A percentile compares a stretch with the other conserved stretches of the same genome.
Conservation (phyloP, 2,329 filamentous ascomycete genomes). For the Talaromyces funiculosus region DNA sequence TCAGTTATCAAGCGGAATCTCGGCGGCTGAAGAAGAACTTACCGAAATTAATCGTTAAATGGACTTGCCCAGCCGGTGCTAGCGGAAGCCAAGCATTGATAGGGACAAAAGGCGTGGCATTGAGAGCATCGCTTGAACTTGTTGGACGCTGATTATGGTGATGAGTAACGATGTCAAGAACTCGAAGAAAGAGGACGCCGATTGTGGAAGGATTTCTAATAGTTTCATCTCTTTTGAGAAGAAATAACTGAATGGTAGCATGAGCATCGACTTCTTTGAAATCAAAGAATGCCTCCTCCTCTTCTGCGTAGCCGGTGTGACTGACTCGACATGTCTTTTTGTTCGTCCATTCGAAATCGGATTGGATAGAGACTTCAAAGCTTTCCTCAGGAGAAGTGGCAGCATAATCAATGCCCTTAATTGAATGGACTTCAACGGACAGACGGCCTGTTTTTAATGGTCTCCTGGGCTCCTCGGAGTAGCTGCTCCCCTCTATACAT, state of each 20-base stretch:
- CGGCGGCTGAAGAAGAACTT: not conserved
- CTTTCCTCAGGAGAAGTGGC: not conserved
- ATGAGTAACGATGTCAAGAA: not conserved
- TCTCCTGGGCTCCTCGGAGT: not conserved
- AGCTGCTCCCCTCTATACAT: not conserved
- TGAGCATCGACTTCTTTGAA: not conserved
- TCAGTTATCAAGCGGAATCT: not conserved
- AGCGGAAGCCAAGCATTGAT: not conserved
- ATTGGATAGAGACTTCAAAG: not conserved
- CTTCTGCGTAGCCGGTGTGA: not conserved
- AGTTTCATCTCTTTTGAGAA: not conserved
- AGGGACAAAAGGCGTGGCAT: not conserved
- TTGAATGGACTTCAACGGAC: not conserved
- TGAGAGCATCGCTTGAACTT: not conserved
- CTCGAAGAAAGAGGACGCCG: not conserved
- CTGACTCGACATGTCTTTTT: not conserved
- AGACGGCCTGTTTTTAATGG: not conserved
- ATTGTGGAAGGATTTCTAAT: not conserved
- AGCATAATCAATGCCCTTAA: conserved; percentile 1
- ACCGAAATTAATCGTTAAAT: conserved; percentile 1
- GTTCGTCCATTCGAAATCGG: not conserved
- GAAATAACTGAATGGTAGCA: not conserved
- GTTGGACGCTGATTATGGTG: not conserved
- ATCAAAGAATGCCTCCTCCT: conserved; percentile 1
- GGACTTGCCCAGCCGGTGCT: not conserved